Evolutionary conservation across 2,329 filamentous ascomycete genomes (phyloP), one percentile per base, ranked within the genome.

Genomic region (Botryotinia globosa): DNA sequence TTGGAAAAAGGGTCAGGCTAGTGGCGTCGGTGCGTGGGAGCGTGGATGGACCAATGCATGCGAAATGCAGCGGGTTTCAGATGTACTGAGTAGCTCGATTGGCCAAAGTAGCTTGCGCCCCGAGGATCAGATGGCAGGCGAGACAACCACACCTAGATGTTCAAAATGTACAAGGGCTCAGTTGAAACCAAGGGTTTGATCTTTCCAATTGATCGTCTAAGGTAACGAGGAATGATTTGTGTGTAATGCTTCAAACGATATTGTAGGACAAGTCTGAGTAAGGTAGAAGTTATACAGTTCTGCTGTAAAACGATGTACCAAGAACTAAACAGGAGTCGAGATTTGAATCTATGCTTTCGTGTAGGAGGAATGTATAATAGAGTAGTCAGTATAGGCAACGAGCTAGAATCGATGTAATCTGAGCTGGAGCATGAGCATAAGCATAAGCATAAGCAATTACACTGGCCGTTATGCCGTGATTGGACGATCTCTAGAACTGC

Each of bases 81-180:
- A 72, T 59, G 51, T 72, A 66, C 37, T 45, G 45, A 37, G 48
- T 66, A 66, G 44, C 29, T 56, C 51, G 14, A 62, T 34, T 66
- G 32, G 22, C 29, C n/a, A 34, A 67, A 37, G 25, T 48, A 67
- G 48, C 69, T 72, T 71, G 45, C 59, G 69, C 69, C 69, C 69
- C 69, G 69, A 71, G 59, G 69, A 71, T 71, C 58, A 70, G 68
- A 71, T 63, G 68, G 68, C 68, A 51, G 58, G 14, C 69, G 59
- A 71, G 69, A 63, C 61, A 71, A 64, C 44, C 59, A 65, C 64
- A 66, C 64, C 32, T 61, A 25, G 58, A 61, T 39, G 22, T 39
- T 39, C n/a, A 29, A 62, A 54, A 54, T 37, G n/a, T 42, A 66
- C 45, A 66, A 54, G 68, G 44, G 58, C 56, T 51, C n/a, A n/a